Evolutionary conservation across 805 yeast species (phyloP).

Genomic region (Jamesozyma rosinii): DNA sequence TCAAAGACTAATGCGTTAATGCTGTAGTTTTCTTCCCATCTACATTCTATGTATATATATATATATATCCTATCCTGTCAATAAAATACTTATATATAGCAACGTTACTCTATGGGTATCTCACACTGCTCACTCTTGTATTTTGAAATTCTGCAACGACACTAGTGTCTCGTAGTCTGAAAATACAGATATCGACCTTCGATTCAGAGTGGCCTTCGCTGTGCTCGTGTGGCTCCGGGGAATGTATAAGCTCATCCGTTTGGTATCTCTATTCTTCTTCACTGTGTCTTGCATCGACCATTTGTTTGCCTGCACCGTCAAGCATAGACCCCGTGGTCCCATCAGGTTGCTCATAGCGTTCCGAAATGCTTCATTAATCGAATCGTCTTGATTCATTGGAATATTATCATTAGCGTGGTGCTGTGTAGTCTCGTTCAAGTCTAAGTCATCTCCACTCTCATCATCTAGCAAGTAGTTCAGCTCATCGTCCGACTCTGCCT

Average conservation of each 20-base stretch:
- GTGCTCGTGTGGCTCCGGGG: too few relatives aligned
- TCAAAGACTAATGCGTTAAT: neutral
- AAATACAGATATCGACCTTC: constrained; percentile 10
- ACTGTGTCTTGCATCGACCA: neutral
- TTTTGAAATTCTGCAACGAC: constrained; percentile 4
- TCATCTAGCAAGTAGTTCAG: constrained; percentile 14
- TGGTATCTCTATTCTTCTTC: neutral
- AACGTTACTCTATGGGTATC: neutral
- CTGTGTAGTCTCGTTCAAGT: neutral
- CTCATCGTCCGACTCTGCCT: neutral
- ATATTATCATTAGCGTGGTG: neutral
- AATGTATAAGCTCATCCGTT: constrained; percentile 6
- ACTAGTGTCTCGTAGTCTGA: constrained; percentile 10
- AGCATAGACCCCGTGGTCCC: constrained; percentile 3
- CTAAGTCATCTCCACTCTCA: constrained; percentile 2
- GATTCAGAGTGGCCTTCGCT: too few relatives aligned
- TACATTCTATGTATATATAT: neutral
- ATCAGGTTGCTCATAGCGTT: constrained; percentile 14
- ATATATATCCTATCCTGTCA: constrained; percentile 3
- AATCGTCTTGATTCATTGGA: constrained; percentile 1
- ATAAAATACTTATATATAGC: constrained; percentile 2
- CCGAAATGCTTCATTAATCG: constrained; percentile 15
- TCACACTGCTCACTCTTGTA: too few relatives aligned
- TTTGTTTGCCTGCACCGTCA: neutral
- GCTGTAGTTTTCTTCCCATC: neutral